Base-by-base conservation (phyloP, 2,329 filamentous ascomycete species). In the Amesomyces nigricolor region DNA sequence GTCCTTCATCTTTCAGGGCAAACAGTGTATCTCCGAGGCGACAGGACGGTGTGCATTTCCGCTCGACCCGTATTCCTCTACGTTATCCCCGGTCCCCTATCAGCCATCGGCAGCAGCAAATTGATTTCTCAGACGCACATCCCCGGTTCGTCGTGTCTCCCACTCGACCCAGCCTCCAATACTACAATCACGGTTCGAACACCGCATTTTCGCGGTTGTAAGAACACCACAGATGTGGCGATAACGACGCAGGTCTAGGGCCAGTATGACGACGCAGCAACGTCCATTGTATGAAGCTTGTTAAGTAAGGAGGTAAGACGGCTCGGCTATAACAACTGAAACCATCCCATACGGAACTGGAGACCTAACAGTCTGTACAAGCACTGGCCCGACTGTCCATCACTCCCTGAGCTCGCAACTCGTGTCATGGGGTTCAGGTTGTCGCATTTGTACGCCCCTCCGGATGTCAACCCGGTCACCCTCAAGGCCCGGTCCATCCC, bases 381-480 rank as follows among this genome's bases (percentile, higher is more conserved):
- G 40, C 40, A 46, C 47, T 22, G 37, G 19, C 22, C 44, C 16
- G 29, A 14, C 37, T 49, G 37, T 38, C 16, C 22, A 11, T 26
- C 56, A 61, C 26, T 47, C 11, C 6, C 32, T 35, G 26, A 40
- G 29, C 7, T 17, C 11, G 17, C 35, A n/a, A 40, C 16, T 37
- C 3, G n/a, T 32, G 51, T 42, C 49, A 70, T 70, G 67, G 65
- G 61, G 14, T 48, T 64, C 68, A 69, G 68, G 61, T 42, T 73
- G 32, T 67, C 69, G 7, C 66, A 72, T 61, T 69, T 76, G 8
- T 81, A 74, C 71, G 68, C 64, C 62, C 77, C 81, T 32, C 89
- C 90, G 40, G 82, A 87, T 68, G 73, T 95, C 73, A 95, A 95
- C 70, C 89, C 90, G 9, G 80, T 90, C 73, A 96, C 87, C 74